Evolutionary conservation across 2,329 filamentous ascomycete species (phyloP), one percentile per base, ranked within the genome.

Genomic region (Diaporthe longicolla): DNA sequence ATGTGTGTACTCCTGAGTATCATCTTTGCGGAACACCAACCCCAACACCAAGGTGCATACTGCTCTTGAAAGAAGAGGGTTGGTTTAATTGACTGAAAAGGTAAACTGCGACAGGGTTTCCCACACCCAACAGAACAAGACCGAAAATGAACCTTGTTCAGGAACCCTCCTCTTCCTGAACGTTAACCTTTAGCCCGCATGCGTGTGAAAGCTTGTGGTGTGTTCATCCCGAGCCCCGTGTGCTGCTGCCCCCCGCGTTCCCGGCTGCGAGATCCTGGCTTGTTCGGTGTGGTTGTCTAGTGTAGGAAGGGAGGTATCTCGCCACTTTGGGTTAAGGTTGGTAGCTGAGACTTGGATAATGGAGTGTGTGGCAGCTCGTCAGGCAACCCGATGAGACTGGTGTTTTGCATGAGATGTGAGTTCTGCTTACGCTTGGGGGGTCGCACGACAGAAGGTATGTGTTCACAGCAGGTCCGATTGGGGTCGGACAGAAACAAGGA

Each of bases 271-370:
- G 2, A n/a, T 4, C 48, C 15, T 43, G 45, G 35, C n/a, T 8
- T 2, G 7, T 15, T 15, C 29, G 24, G 29, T 43, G 37, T 43
- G 10, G n/a, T 2, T 66, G 7, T 26, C 13, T 17, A 32, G 6
- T 43, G 35, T 37, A 37, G 35, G 35, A 11, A 37, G 35, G 35
- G 2, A 37, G 35, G 35, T 37, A 37, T 21, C n/a, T 50, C 13
- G 37, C 29, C 45, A 50, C 35, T 50, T 50, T 66, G 43, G 61
- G 61, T 52, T 37, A 37, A 66, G 63, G 63, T 66, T 66, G 45
- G 32, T 29, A 63, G 24, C 24, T 63, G 59, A 32, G 59, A 66
- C 63, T 40, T 26, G 29, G 32, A 17, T n/a, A 17, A 17, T 9
- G 13, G 9, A 29, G 11, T n/a, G 40, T 3, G 29, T 37, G 45